Evolutionary conservation across 1,139 yeast species (phyloP), one percentile per base, ranked within the genome.

Genomic region (Zygosaccharomyces sapae): DNA sequence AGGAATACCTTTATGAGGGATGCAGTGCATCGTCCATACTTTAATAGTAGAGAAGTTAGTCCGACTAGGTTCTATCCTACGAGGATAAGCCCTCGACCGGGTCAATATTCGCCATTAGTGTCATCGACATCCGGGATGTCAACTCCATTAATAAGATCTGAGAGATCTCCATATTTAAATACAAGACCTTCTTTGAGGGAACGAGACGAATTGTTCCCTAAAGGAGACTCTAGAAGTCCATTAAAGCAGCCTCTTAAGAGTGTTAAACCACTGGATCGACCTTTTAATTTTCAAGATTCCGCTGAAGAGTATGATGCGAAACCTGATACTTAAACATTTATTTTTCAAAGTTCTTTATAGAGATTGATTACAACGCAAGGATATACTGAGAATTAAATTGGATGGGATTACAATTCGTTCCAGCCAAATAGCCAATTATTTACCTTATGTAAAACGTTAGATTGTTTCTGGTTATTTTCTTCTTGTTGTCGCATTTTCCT

Each of bases 371-470:
- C 9, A 12, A 18, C 12, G 12, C 25, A 40, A 13, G 13, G 4
- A 22, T 31, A 31, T 31, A 31, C 10, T 31, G 13, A 37, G 12
- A 7, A 25, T 33, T 13, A 39, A 16, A n/a, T 25, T 13, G 16
- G 27, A 27, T 9, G 16, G 8, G 22, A 13, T 58, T 61, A 75
- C 47, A 76, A 57, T 51, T 77, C 79, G 50, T 77, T 80, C 80
- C 81, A 77, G 2, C 82, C 82, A 61, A 78, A 78, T 31, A 77
- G 64, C 73, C 73, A 70, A 49, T 68, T 68, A 51, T 64, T 70
- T 5, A 70, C 61, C 33, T 55, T 61, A 29, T 58, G 59, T 10
- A 66, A 19, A 8, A 69, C 24, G 20, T 67, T 63, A 29, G 47
- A 44, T 33, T 48, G 47, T 25, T 54, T 47, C 30, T 53, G 43